Evolutionary conservation across 1,139 yeast genomes (phyloP), one percentile per base, ranked within the genome.

Genomic region (Yamadazyma mexicana): DNA sequence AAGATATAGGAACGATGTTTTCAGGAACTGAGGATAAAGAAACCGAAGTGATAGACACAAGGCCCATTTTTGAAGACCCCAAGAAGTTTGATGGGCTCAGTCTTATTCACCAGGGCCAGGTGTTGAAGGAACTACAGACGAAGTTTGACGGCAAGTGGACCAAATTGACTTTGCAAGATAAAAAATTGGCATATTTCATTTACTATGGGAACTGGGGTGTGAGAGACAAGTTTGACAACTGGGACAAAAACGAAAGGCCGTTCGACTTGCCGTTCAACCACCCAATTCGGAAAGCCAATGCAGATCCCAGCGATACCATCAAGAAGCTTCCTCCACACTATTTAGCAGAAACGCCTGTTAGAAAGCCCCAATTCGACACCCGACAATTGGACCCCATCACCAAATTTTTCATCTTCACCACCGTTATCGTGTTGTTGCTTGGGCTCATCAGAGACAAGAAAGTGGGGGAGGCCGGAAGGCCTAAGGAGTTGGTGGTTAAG

Each of bases 151-250:
- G 67, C 41, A 71, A 72, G 38, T 81, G 87, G 87, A 55, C 56
- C 6, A 63, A 65, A 35, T 53, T 81, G 40, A 59, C 71, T 6
- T 39, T 43, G 15, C 64, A 72, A 34, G 75, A 73, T 35, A 81
- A 80, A 50, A 56, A 67, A 42, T 64, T 79, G 49, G 73, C 78
- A 1, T 78, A 79, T 52, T 81, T 69, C 59, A 72, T 81, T 33
- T 72, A 81, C 0, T 81, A 79, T 55, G 87, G 86, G 2, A 66
- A 80, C 44, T 78, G 83, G 75, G 87, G 85, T 0, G 77, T 74
- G 1, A 66, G 87, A 44, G 83, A 79, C 40, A 73, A 77, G 12
- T 77, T 81, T 45, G 61, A 62, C 33, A 68, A 69, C 41, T 64
- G 82, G 66, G 60, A 61, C 33, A 59, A 64, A 1, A 20, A 15